Base-by-base conservation (phyloP, 1,284 basidiomycete species). In the Leccinum solheimii region DNA sequence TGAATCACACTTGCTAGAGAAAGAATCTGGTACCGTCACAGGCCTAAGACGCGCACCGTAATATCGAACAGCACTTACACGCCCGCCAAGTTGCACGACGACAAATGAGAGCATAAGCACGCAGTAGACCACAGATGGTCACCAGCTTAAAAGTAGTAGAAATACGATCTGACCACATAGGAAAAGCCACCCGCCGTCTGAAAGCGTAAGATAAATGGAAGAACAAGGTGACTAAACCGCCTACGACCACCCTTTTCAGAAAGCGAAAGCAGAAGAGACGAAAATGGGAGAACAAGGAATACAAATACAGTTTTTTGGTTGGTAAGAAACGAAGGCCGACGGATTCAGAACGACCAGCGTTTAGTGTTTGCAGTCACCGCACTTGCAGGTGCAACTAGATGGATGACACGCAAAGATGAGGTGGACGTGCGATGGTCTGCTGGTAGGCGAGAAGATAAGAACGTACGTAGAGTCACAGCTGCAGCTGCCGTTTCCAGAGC, bases 311-410 rank as follows among this genome's bases (percentile, higher is more conserved):
- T n/a, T 43, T 19, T 43, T 43, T 19, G n/a, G n/a, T 19, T 43
- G n/a, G 5, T 11, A 8, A 14, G 30, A 53, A 34, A 23, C n/a
- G 23, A 23, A 23, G 1, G 7, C 16, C 16, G 16, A 54, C 11
- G 36, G 13, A 34, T 30, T 30, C 30, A 30, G 30, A 19, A 21
- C 19, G 16, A 9, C n/a, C 4, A 40, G 2, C 38, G 1, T 19
- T 56, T 54, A 68, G 54, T 69, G 65, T 57, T 66, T 68, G 69
- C 67, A 68, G 51, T 63, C 67, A 30, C 45, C 11, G 43, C 67
- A 68, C n/a, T 57, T 66, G 68, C 68, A 68, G 16, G 32, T 55
- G 54, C 68, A 72, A 7, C 69, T 69, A 32, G 3, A 57, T 26
- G 9, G n/a, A 11, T 14, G 14, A 34, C n/a, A 43, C 10, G 10